Percentiles rank a stretch among this genome's conserved stretches.
Evolutionary conservation across 345 rosid species (phyloP).

Genomic region (Syzygium aqueum): DNA sequence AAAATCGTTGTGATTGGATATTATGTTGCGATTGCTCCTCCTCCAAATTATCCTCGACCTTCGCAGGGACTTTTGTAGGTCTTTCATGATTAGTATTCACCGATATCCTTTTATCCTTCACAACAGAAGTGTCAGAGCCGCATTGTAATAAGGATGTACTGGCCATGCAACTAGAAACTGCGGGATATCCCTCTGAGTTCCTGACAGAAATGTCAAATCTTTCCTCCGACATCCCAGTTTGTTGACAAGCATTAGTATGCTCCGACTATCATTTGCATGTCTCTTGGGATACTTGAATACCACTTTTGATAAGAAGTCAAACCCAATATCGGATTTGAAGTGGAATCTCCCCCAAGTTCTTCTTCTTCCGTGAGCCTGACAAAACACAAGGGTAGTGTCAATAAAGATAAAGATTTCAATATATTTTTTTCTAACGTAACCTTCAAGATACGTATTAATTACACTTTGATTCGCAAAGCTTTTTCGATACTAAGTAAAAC

Average conservation of each 20-base stretch:
- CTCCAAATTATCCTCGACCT: constrained; percentile 16
- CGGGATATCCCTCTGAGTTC: constrained; percentile 17
- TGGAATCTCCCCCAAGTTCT: constrained; percentile 35
- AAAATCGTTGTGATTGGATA: constrained; percentile 5
- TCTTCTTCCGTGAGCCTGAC: constrained; percentile 49
- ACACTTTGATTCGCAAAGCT: not conserved
- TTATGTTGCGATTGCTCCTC: constrained; percentile 6
- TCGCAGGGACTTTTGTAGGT: constrained; percentile 4
- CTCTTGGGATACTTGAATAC: constrained; percentile 33
- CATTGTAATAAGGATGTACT: constrained; percentile 13
- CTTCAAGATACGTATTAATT: not conserved
- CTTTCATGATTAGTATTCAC: constrained; percentile 5
- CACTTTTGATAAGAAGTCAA: constrained; percentile 57
- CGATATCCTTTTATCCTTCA: constrained; percentile 29
- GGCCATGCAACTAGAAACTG: constrained; percentile 17
- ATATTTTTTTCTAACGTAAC: not conserved
- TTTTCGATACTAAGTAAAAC: not conserved
- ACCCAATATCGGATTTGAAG: constrained; percentile 44
- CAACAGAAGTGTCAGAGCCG: constrained; percentile 57
- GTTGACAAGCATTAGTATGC: constrained; percentile 1
- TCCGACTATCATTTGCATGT: constrained; percentile 27
- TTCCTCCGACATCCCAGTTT: constrained; percentile 20
- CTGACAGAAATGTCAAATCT: constrained; percentile 13
- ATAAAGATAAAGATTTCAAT: not conserved
- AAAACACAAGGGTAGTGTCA: not conserved